These are phyloP conservation scores for Bacidia rubella DNA, from an alignment of 495 filamentous ascomycete species.

Conservation along the genomic window DNA sequence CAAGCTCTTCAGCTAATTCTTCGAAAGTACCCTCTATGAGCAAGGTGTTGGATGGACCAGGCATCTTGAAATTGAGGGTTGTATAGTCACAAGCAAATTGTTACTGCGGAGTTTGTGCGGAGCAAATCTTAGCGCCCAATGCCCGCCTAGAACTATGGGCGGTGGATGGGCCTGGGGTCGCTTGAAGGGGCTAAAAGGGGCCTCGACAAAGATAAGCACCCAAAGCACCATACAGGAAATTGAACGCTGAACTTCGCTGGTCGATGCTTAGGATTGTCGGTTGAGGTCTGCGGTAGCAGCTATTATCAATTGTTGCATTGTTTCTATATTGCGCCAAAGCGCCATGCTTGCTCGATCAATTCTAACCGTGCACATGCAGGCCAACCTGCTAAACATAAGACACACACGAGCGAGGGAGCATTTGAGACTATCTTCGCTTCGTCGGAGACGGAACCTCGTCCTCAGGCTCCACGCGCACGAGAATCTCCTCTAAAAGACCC, in stretches of 20 bases:
- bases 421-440: neutral
- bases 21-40: slow-evolving; percentile 86
- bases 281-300: no score
- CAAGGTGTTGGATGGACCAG: slow-evolving; percentile 44
- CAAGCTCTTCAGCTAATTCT: slow-evolving; percentile 80
- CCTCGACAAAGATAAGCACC: no score
- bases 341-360: neutral
- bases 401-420: neutral
- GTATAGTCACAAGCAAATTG: neutral
- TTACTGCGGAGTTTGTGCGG: slow-evolving; percentile 9
- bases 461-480: slow-evolving; percentile 79
- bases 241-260: no score
- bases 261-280: no score
- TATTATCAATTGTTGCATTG: neutral
- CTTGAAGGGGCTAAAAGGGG: neutral
- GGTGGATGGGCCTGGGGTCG: neutral
- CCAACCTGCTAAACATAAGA: no score
- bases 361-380: no score
- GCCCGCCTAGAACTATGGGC: no score
- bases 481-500: slow-evolving; percentile 82
- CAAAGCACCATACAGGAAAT: no score
- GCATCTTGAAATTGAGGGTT: slow-evolving; percentile 28
- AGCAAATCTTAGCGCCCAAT: slow-evolving; percentile 4
- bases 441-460: slow-evolving; percentile 41
- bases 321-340: neutral